These are phyloP conservation scores for Boechera divaricarpa DNA, from an alignment of 345 rosid genomes.

Conservation along the genomic window DNA sequence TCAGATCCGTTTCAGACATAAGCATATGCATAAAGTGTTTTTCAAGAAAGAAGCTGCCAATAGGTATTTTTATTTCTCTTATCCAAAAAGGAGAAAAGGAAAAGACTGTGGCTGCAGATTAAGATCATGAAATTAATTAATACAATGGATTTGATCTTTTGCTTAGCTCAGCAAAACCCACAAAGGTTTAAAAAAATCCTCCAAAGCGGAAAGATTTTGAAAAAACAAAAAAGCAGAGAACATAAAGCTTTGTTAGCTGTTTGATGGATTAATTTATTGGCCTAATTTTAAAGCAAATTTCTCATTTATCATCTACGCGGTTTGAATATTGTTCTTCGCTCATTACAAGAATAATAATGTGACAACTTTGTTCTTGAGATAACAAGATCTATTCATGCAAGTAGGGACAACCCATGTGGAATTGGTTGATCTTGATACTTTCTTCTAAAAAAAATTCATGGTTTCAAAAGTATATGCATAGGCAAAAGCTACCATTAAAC, in stretches of 20 bases:
- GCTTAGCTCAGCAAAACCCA: slow-evolving; percentile 51
- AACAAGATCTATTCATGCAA: slow-evolving; percentile 46
- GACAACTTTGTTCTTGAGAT: slow-evolving; percentile 35
- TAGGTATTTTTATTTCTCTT: slow-evolving; percentile 33
- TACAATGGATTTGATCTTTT: slow-evolving; percentile 27
- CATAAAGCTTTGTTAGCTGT: slow-evolving; percentile 41
- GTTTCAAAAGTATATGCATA: slow-evolving; percentile 34
- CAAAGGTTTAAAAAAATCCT: slow-evolving; percentile 30
- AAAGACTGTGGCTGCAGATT: slow-evolving; percentile 30
- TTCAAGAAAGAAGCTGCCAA: slow-evolving; percentile 43
- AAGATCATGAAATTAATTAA: slow-evolving; percentile 33
- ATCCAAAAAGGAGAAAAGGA: slow-evolving; percentile 44
- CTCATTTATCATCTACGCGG: slow-evolving; percentile 36
- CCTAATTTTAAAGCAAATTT: slow-evolving; percentile 35
- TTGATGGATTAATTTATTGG: slow-evolving; percentile 25
- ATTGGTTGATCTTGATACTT: slow-evolving; percentile 36
- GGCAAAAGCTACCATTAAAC: slow-evolving; percentile 35
- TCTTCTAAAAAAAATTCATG: slow-evolving; percentile 36
- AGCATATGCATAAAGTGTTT: slow-evolving; percentile 47
- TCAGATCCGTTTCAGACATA: slow-evolving; percentile 46
- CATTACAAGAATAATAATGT: slow-evolving; percentile 19
- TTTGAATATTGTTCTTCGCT: slow-evolving; percentile 27
- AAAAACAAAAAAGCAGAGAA: slow-evolving; percentile 35
- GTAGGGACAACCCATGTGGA: slow-evolving; percentile 48
- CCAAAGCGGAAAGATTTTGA: slow-evolving; percentile 41